Evolutionary conservation across 73 alveolate species (phyloP), one percentile per base, ranked within the genome.

Genomic region (Blepharisma stoltei): DNA sequence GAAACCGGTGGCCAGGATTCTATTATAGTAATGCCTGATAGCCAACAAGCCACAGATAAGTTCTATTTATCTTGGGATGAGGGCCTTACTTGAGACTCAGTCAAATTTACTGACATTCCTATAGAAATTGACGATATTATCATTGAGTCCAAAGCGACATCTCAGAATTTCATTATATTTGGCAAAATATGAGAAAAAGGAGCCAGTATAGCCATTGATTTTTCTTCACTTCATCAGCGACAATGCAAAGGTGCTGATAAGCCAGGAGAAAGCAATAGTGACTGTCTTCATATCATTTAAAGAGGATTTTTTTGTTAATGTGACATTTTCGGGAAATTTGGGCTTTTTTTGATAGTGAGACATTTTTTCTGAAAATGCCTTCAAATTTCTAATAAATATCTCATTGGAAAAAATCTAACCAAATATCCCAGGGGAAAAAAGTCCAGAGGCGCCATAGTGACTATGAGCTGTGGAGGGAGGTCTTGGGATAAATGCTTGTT

Each of bases 1-100:
- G 99, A 95, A 79, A 80, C 86, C 8, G 99, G 98, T 0, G 98
- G 93, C 85, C 99, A 95, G 70, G 99, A 98, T 14, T 97, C 96
- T 11, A 81, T 95, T 50, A 82, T 95, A 6, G 97, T 94, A 37
- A 84, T 93, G 88, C 97, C 97, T 6, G 78, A 77, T 18, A 81
- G 78, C 78, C 54, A 78, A 71, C 71, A 85, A 73, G 82, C 92
- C 6, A 88, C 98, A 5, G 87, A 90, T 45, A 70, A 75, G 3
- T 76, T 94, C 37, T 60, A 66, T 41, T 95, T 89, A 80, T 78
- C 95, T n/a, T 88, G 84, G 88, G 85, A 93, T 82, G 98, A 94
- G 71, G 98, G 98, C 9, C 9, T 68, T 14, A 88, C 91, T 5
- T 94, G 95, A 93, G 88, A 88, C 44, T 81, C 71, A 6, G 45